Evolutionary conservation across 2,329 filamentous ascomycete species (phyloP).

Genomic region (Fusarium sp.): DNA sequence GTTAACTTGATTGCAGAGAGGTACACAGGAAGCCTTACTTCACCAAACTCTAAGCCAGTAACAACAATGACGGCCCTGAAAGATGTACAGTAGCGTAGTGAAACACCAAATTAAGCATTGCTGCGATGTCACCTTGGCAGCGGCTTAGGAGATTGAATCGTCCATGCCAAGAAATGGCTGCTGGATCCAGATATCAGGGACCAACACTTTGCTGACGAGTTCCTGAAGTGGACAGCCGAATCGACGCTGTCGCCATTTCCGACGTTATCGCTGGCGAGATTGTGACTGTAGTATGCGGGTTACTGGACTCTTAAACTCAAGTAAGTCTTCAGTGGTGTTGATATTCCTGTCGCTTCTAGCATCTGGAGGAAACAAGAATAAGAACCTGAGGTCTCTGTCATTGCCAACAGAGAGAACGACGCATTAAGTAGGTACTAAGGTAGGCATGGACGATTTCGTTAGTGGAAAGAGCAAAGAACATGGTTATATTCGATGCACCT

Average conservation of each 20-base stretch:
- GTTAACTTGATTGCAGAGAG: background rate
- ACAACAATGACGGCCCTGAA: conserved; percentile 13
- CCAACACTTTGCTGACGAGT: background rate
- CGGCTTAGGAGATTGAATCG: conserved; percentile 35
- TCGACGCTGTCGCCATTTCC: background rate
- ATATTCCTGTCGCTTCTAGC: background rate
- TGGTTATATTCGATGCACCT: background rate
- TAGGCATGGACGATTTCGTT: background rate
- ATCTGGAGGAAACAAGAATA: background rate
- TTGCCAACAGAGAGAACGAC: background rate
- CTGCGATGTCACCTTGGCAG: conserved; percentile 45
- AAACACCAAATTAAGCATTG: conserved; percentile 42
- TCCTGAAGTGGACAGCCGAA: background rate
- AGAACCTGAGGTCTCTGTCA: background rate
- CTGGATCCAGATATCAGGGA: conserved; percentile 4
- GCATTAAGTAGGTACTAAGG: background rate
- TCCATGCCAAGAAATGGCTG: conserved; percentile 27
- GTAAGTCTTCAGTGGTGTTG: background rate
- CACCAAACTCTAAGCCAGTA: background rate
- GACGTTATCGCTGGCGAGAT: background rate
- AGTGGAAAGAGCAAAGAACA: background rate
- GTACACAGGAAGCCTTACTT: background rate
- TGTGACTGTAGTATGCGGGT: background rate
- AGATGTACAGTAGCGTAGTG: conserved; percentile 30
- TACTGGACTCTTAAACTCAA: background rate